Conservation (phyloP, 2,329 filamentous ascomycete genomes). For the Colletotrichum chlorophyti region DNA sequence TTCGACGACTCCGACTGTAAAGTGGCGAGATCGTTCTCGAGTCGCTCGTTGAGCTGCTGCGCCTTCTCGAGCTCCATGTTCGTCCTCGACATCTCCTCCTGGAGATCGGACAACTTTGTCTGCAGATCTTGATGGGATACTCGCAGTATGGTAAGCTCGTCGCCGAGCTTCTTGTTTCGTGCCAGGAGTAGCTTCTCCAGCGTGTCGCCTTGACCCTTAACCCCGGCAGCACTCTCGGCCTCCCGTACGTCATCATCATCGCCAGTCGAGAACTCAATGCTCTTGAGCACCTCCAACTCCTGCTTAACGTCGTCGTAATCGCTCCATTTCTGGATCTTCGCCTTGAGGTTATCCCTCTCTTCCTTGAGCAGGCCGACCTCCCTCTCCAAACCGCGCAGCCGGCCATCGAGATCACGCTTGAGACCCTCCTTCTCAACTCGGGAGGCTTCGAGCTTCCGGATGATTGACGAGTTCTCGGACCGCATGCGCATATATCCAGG, state of each 20-base stretch:
- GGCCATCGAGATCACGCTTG: constrained; percentile 77
- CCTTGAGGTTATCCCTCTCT: constrained; percentile 80
- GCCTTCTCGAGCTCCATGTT: constrained; percentile 88
- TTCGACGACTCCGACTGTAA: constrained; percentile 87
- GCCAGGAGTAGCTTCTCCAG: constrained; percentile 90
- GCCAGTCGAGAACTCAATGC: constrained; percentile 94
- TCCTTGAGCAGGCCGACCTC: constrained; percentile 76
- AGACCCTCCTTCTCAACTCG: constrained; percentile 85
- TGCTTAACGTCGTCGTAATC: constrained; percentile 98
- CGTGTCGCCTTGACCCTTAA: constrained; percentile 75
- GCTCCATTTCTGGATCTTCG: constrained; percentile 85
- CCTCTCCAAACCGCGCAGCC: constrained; percentile 79
- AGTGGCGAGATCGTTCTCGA: constrained; percentile 90
- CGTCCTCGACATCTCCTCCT: constrained; percentile 82
- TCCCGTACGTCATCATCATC: constrained; percentile 70
- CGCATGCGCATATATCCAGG: constrained; percentile 86
- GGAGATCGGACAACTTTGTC: constrained; percentile 76
- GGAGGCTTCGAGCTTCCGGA: constrained; percentile 85
- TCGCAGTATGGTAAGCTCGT: constrained; percentile 89
- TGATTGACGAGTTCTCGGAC: constrained; percentile 90
- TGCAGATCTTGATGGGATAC: constrained; percentile 95
- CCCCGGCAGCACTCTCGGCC: constrained; percentile 54
- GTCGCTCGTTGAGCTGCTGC: constrained; percentile 82
- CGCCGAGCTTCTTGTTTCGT: constrained; percentile 94
- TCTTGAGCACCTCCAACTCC: constrained; percentile 95